These are phyloP conservation scores for Vinca minor DNA, from an alignment of 257 asterid species.

Conservation along the genomic window DNA sequence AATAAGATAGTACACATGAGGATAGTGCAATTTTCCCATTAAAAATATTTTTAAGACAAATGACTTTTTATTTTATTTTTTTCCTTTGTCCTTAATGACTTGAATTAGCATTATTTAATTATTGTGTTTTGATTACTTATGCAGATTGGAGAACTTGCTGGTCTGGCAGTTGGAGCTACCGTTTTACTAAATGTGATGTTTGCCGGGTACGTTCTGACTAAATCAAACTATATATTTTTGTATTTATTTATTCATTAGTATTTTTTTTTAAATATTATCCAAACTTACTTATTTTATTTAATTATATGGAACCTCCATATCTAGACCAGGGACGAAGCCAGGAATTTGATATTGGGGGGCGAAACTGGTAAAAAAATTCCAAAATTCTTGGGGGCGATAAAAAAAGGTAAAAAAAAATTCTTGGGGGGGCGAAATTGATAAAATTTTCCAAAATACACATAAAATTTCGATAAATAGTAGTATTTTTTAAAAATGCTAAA, in stretches of 20 bases:
- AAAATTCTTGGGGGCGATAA: too few relatives aligned
- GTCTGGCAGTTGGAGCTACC: constrained; percentile 90
- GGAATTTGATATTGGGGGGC: too few relatives aligned
- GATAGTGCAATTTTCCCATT: constrained; percentile 6
- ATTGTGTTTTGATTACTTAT: constrained; percentile 6
- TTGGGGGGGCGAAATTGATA: too few relatives aligned
- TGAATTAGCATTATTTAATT: too few relatives aligned
- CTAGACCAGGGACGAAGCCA: too few relatives aligned
- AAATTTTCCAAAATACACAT: too few relatives aligned
- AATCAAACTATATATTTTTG: neutral
- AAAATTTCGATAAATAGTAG: too few relatives aligned
- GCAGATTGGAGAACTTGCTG: constrained; percentile 94
- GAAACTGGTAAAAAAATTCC: too few relatives aligned
- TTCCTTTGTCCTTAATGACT: too few relatives aligned
- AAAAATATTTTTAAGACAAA: neutral
- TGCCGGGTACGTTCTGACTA: constrained; percentile 48
- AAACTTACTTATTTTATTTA: neutral
- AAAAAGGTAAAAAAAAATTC: too few relatives aligned
- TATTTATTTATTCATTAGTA: neutral
- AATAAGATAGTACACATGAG: neutral
- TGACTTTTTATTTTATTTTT: too few relatives aligned
- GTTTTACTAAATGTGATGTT: constrained; percentile 77
- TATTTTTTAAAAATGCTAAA: too few relatives aligned
- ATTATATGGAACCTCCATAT: neutral
- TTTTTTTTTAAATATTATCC: neutral